Base-by-base conservation (phyloP, 2,329 filamentous ascomycete species). In the Aspergillus fumigatiaffinis region DNA sequence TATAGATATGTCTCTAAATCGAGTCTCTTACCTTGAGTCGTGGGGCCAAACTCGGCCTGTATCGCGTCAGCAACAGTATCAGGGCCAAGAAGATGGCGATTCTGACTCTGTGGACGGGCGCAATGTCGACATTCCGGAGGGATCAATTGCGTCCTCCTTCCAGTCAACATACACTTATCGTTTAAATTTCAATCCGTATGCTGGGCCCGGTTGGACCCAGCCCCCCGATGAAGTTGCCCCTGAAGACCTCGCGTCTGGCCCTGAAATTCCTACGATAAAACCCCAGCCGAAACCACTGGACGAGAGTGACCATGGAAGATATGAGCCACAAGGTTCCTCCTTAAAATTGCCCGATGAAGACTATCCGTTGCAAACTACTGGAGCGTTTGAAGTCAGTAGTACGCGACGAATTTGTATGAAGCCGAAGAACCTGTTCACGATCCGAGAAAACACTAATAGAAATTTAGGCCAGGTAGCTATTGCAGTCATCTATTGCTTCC, bases 401-500 rank as follows among this genome's bases (percentile, higher is more conserved):
- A 72, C 75, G 57, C 84, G 79, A 67, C 74, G 83, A 61, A 77
- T 84, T 58, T 63, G 81, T 84, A 71, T 69, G 79, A 23, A 23
- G 23, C 23, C 23, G 23, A 23, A 23, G 23, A 23, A 23, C 23
- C 3, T 23, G 23, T 3, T 20, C n/a, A 41, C 20, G 26, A 55
- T n/a, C n/a, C 10, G n/a, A 25, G 5, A 14, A 10, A 10, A 49
- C 28, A 50, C 55, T 63, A 38, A 66, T 51, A 50, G 20, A 50
- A 52, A 56, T 65, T 8, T 14, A 91, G 87, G 83, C 17, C 90
- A 93, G 75, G 84, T 92, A n/a, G 74, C 76, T 44, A 77, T 84
- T 50, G 88, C 87, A 5, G 85, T 90, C 1, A 65, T 90, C 10
- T 90, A 89, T 70, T 93, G 89, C 72, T 82, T 92, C 38, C 81